A percentile compares a stretch with the other conserved stretches of the same genome.
Conservation (phyloP, 1,284 basidiomycete genomes). For the Naganishia albida region DNA sequence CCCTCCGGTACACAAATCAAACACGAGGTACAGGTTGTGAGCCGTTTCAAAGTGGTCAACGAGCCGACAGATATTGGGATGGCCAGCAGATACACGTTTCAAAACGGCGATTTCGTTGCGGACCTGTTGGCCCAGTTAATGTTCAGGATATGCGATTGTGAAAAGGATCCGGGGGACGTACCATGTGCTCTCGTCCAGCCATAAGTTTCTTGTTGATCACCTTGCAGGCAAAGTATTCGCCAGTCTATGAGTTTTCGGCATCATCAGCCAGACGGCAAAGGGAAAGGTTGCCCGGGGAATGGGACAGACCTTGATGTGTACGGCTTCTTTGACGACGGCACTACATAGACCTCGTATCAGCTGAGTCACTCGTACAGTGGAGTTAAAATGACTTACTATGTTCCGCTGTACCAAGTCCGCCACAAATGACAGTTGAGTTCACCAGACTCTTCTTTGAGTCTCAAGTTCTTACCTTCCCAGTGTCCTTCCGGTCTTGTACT, state of each 20-base stretch:
- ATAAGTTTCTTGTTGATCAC: conserved; percentile 89
- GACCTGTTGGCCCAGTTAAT: conserved; percentile 60
- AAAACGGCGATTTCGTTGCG: conserved; percentile 95
- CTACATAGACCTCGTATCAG: conserved; percentile 46
- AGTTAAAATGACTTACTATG: conserved; percentile 43
- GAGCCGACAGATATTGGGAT: conserved; percentile 83
- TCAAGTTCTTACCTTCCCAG: conserved; percentile 87
- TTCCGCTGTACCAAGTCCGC: conserved; percentile 42
- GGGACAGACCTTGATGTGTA: conserved; percentile 86
- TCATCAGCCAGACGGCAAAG: not conserved
- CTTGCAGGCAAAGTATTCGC: conserved; percentile 58
- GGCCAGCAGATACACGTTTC: conserved; percentile 89
- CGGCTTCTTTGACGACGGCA: conserved; percentile 74
- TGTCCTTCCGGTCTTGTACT: conserved; percentile 92
- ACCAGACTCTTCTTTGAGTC: conserved; percentile 58
- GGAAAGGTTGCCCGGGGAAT: not conserved
- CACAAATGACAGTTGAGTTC: not conserved
- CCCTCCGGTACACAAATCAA: conserved; percentile 95
- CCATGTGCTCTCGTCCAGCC: conserved; percentile 63
- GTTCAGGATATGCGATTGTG: not conserved
- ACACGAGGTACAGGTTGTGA: conserved; percentile 92
- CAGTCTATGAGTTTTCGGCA: conserved; percentile 50
- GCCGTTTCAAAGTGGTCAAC: conserved; percentile 98
- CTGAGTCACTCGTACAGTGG: not conserved
- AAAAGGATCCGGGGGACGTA: conserved; percentile 37